These are phyloP conservation scores for Grifola frondosa DNA, from an alignment of 1,284 basidiomycete species.

Conservation along the genomic window DNA sequence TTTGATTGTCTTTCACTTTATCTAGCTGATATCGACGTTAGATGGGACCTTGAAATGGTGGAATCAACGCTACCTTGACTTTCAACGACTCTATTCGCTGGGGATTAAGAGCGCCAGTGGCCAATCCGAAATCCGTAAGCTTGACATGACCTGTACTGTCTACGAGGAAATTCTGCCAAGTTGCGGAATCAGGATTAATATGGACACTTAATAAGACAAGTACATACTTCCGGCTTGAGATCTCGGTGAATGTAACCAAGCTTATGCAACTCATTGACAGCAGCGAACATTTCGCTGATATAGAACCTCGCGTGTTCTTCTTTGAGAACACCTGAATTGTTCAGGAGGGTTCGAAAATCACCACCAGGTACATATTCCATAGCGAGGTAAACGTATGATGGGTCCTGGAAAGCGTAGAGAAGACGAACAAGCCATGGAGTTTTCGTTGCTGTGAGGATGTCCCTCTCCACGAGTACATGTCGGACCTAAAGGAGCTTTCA, in stretches of 20 bases:
- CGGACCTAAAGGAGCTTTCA: slow-evolving; percentile 58
- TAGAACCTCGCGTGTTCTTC: slow-evolving; percentile 95
- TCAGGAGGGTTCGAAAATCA: slow-evolving; percentile 92
- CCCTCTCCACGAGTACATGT: slow-evolving; percentile 94
- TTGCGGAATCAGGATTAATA: not conserved
- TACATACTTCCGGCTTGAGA: slow-evolving; percentile 88
- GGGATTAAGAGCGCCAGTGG: slow-evolving; percentile 95
- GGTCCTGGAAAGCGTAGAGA: slow-evolving; percentile 93
- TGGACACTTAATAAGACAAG: not conserved
- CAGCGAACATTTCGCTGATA: slow-evolving; percentile 94
- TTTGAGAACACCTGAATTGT: slow-evolving; percentile 95
- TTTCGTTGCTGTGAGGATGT: slow-evolving; percentile 93
- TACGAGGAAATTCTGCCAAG: slow-evolving; percentile 89
- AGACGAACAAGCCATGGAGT: slow-evolving; percentile 93
- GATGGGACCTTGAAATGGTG: not conserved
- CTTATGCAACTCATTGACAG: slow-evolving; percentile 89
- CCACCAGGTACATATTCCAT: slow-evolving; percentile 99
- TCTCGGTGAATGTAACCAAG: slow-evolving; percentile 97
- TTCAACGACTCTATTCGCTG: slow-evolving; percentile 93
- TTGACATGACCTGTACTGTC: slow-evolving; percentile 97
- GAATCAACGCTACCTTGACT: slow-evolving; percentile 67
- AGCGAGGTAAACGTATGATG: slow-evolving; percentile 86
- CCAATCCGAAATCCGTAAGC: slow-evolving; percentile 97
- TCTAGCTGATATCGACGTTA: slow-evolving; percentile 65
- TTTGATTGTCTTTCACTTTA: slow-evolving; percentile 92